Evolutionary conservation across 495 filamentous ascomycete species (phyloP).

Genomic region (Annulohypoxylon maeteangense): DNA sequence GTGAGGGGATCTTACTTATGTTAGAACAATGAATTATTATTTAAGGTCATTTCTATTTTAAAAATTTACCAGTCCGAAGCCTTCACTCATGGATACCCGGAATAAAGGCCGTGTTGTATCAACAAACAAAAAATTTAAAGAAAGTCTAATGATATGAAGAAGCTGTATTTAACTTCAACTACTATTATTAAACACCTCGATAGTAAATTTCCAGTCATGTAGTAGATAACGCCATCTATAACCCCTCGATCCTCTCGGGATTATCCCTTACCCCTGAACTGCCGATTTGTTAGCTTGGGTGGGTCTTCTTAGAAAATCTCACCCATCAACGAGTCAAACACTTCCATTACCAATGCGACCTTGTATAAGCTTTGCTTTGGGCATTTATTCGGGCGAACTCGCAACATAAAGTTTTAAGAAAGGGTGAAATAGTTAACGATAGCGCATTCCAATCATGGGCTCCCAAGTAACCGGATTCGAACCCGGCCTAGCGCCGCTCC

Average conservation of each 20-base stretch:
- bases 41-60: neutral
- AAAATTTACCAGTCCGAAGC: too few species aligned
- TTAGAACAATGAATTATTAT: neutral
- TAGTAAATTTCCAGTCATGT: neutral
- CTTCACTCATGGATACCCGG: neutral
- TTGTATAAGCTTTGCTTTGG: neutral
- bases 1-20: neutral
- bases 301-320: constrained; percentile 21
- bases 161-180: neutral
- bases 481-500: constrained; percentile 68
- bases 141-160: neutral
- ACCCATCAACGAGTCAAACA: constrained; percentile 26
- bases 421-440: neutral
- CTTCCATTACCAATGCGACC: neutral
- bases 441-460: constrained; percentile 16
- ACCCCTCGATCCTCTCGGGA: constrained; percentile 16
- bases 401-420: neutral
- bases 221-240: neutral
- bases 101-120: neutral
- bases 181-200: neutral
- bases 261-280: constrained; percentile 4
- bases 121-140: neutral
- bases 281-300: constrained; percentile 10
- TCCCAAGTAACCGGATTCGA: constrained; percentile 71
- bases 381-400: neutral